These are phyloP conservation scores for Lentinula novae-zelandiae DNA, from an alignment of 1,284 basidiomycete genomes.

Conservation along the genomic window DNA sequence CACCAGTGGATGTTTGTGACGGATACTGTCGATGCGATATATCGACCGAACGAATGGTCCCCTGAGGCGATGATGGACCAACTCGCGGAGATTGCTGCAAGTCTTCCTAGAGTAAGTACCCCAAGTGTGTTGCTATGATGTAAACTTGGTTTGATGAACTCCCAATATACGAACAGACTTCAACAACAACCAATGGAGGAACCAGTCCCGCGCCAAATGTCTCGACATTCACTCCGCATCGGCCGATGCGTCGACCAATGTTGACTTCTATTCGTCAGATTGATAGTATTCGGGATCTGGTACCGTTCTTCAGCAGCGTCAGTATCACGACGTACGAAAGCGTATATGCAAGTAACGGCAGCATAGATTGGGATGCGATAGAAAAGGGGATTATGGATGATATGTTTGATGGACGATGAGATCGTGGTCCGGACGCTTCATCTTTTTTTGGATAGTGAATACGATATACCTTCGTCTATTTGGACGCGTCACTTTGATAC, in stretches of 20 bases:
- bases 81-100: slow-evolving; percentile 77
- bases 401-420: slow-evolving; percentile 75
- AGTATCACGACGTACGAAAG: slow-evolving; percentile 89
- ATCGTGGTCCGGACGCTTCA: background rate
- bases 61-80: slow-evolving; percentile 91
- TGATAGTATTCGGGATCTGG: slow-evolving; percentile 76
- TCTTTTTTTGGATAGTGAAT: background rate
- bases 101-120: slow-evolving; percentile 46
- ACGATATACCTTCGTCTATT: background rate
- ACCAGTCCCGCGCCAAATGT: slow-evolving; percentile 21
- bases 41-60: slow-evolving; percentile 78
- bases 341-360: slow-evolving; percentile 75
- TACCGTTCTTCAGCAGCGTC: slow-evolving; percentile 84
- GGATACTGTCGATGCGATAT: slow-evolving; percentile 94
- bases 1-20: slow-evolving; percentile 99
- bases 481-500: slow-evolving; percentile 5
- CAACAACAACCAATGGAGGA: slow-evolving; percentile 10
- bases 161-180: background rate
- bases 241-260: slow-evolving; percentile 68
- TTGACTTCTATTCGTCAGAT: slow-evolving; percentile 67
- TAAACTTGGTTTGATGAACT: background rate
- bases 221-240: background rate
- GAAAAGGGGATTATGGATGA: slow-evolving; percentile 79
- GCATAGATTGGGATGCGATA: slow-evolving; percentile 84
- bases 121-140: background rate